Conservation (phyloP, 2,329 filamentous ascomycete genomes). For the Sphaerostilbella broomeana region DNA sequence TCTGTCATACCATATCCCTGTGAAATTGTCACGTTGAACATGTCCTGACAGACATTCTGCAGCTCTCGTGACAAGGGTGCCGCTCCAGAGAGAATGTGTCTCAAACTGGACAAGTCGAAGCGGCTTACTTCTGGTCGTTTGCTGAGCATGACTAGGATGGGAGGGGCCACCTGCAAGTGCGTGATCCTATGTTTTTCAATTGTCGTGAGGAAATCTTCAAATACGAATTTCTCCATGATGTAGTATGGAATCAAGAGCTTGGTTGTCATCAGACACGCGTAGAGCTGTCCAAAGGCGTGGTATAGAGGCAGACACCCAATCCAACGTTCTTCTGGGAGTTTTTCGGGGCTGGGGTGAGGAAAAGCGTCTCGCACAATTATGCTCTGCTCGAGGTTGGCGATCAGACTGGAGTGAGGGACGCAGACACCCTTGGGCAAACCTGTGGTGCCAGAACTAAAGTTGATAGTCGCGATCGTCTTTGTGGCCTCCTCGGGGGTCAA, state of each 20-base stretch:
- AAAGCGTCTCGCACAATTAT: slow-evolving; percentile 38
- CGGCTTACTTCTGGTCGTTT: slow-evolving; percentile 47
- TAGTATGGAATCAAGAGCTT: slow-evolving; percentile 43
- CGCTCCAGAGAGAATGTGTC: slow-evolving; percentile 43
- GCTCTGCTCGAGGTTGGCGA: slow-evolving; percentile 44
- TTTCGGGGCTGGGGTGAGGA: slow-evolving; percentile 18
- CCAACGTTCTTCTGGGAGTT: slow-evolving; percentile 40
- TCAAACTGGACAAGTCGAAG: slow-evolving; percentile 47
- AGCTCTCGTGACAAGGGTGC: slow-evolving; percentile 42
- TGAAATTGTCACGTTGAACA: slow-evolving; percentile 33
- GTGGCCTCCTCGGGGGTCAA: slow-evolving; percentile 30
- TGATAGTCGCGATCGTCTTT: slow-evolving; percentile 36
- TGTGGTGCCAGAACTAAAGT: slow-evolving; percentile 46
- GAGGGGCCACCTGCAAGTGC: slow-evolving; percentile 47
- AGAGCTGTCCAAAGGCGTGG: slow-evolving; percentile 52
- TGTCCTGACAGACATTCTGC: slow-evolving; percentile 39
- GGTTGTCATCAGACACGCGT: slow-evolving; percentile 41
- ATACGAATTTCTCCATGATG: slow-evolving; percentile 51
- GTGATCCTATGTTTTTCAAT: slow-evolving; percentile 49
- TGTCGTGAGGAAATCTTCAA: slow-evolving; percentile 43
- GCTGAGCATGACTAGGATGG: slow-evolving; percentile 52
- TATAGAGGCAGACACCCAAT: slow-evolving; percentile 61
- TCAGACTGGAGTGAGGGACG: slow-evolving; percentile 42
- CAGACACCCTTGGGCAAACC: slow-evolving; percentile 46
- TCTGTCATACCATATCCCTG: slow-evolving; percentile 61